Evolutionary conservation across 176 grass and related monocot species (phyloP), one percentile per base, ranked within the genome.

Genomic region (Eragrostis curvula): DNA sequence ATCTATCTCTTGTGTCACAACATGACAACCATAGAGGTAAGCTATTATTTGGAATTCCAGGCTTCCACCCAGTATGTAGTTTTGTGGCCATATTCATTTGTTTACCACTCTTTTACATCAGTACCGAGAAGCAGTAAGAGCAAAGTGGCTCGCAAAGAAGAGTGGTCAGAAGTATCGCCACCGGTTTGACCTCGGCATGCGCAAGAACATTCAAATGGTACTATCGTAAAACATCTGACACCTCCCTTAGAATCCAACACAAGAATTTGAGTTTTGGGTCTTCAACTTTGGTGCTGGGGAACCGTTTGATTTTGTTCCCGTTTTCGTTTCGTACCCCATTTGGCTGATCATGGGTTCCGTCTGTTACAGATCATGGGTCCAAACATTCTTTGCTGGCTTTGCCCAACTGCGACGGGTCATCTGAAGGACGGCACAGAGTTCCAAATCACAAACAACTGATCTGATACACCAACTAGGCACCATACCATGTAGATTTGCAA

Each of bases 11-110:
- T 91, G 61, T 77, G 86, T 70, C 80, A 93, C 71, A 98, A 98
- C 91, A 87, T 93, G 93, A 96, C 92, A 76, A 96, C 96, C 32
- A 98, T 98, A 82, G 93, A 98, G 90, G 96, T 93, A 55, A 77
- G 83, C 71, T 32, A 53, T 11, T 63, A 61, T 79, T 84, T 53
- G 14, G 42, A 66, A 81, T 58, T 85, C 20, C 1, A 55, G 1
- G 39, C 12, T 72, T 65, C 62, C 45, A 79, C 70, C 28, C 39
- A 56, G 46, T 62, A 60, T 63, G 59, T 70, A 17, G 18, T 56
- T 67, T 60, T 12, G 63, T 70, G 65, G 76, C 71, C 51, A 10
- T n/a, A 17, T 64, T 86, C 27, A 84, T 42, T 12, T 59, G 9
- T 80, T 13, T 79, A 17, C 56, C 63, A 9, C 74, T 12, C 46